Conservation (phyloP, 176 grass and related monocot species). For the Lolium rigidum region DNA sequence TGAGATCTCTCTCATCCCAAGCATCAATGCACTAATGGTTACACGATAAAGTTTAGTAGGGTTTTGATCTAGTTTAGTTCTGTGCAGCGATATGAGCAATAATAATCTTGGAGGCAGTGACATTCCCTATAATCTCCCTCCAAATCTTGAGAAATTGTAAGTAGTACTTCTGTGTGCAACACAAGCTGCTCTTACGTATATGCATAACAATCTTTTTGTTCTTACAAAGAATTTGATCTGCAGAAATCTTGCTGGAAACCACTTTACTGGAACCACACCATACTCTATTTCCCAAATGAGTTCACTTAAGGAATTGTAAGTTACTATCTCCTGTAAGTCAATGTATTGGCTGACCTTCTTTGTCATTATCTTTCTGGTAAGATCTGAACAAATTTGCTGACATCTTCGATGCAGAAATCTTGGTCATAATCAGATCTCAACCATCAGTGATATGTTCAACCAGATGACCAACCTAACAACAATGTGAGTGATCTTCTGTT, state of each 20-base stretch:
- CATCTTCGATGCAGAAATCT: conserved; percentile 65
- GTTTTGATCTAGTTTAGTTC: conserved; percentile 45
- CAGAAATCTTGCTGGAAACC: conserved; percentile 83
- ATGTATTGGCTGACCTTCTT: neutral
- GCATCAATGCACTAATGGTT: neutral
- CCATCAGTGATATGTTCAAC: conserved; percentile 69
- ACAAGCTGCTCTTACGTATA: neutral
- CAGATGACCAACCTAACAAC: conserved; percentile 64
- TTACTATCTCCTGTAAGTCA: conserved; percentile 16
- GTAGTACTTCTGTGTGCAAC: neutral
- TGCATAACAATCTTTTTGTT: neutral
- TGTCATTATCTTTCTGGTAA: conserved; percentile 1
- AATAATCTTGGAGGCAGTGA: conserved; percentile 80
- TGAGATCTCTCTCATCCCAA: conserved; percentile 26
- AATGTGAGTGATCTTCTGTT: conserved; percentile 66
- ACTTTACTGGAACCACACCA: conserved; percentile 69
- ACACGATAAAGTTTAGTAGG: neutral
- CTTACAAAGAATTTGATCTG: conserved; percentile 39
- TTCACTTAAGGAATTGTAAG: conserved; percentile 70
- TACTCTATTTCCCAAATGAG: conserved; percentile 80
- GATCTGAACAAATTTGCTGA: conserved; percentile 27
- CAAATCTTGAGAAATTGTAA: conserved; percentile 85
- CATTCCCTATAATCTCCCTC: conserved; percentile 90
- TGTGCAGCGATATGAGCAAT: conserved; percentile 79
- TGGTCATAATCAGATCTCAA: conserved; percentile 77